Base-by-base conservation (phyloP, 73 alveolate genomes). In the Paramecium pentaurelia region DNA sequence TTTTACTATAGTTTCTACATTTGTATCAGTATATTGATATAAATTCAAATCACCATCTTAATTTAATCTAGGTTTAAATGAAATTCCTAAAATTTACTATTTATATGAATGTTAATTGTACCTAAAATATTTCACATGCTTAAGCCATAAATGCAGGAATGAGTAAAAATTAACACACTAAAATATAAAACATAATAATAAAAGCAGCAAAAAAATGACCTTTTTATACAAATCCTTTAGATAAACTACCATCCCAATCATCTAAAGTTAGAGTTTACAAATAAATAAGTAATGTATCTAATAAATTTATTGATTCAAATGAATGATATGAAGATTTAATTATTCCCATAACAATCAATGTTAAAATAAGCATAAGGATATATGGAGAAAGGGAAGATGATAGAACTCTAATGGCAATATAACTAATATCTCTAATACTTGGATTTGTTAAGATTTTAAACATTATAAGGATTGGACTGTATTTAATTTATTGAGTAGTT, bases 81-180 rank as follows among this genome's bases (percentile, higher is more conserved):
- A 36, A 18, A 73, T 59, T 73, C 87, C 87, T 37, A 73, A 38
- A 73, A 73, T 73, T 36, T 20, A 12, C 87, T 73, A 37, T 5
- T 36, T 18, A 16, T 2, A 2, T 40, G 32, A 14, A 73, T 37
- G 1, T 32, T 12, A 36, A 37, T 73, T n/a, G 18, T 80, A 80
- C 91, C 18, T 80, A 45, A 47, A 80, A 80, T 9, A 80, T 49
- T 36, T 80, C 91, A 80, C 91, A 80, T 3, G 91, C 71, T 32
- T 45, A 80, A n/a, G 91, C 91, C 77, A 80, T 80, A 45, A 80
- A 80, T 2, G 91, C 91, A 4, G 91, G 91, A 20, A 80, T 80
- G 34, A 80, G 32, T 80, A 80, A 18, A 49, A 80, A 80, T 10
- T 80, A 27, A 14, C 47, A 32, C 12, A 45, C 30, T 45, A 80